These are phyloP conservation scores for Tolypocladium amazonense DNA, from an alignment of 2,329 filamentous ascomycete genomes.

Conservation along the genomic window DNA sequence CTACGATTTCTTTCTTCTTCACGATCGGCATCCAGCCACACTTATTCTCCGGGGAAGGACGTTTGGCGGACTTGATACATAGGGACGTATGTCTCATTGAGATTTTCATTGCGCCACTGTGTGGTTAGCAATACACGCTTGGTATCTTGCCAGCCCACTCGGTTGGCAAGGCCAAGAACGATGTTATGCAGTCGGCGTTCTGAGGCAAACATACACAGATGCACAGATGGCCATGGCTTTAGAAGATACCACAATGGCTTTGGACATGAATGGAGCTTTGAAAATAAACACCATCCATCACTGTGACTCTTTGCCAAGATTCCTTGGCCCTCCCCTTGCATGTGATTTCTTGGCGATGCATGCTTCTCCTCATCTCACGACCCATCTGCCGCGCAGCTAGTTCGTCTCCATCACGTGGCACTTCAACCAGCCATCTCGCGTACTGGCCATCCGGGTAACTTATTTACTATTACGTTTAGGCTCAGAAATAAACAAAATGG, in stretches of 20 bases:
- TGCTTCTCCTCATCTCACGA: not conserved
- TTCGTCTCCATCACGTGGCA: not conserved
- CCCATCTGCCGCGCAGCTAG: not conserved
- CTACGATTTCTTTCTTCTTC: not conserved
- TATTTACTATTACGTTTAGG: not conserved
- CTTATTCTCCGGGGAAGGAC: conserved; percentile 13
- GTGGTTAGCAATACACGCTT: not conserved
- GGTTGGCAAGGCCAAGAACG: not conserved
- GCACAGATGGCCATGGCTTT: not conserved
- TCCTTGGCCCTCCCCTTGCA: not conserved
- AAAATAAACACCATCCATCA: not conserved
- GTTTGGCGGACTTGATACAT: conserved; percentile 14
- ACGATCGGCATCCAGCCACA: not conserved
- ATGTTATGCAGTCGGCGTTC: not conserved
- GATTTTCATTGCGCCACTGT: not conserved
- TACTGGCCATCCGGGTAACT: not conserved
- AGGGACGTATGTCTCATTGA: conserved; percentile 2
- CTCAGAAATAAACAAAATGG: not conserved
- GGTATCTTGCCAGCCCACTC: not conserved
- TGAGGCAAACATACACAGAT: not conserved
- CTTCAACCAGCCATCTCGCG: not conserved
- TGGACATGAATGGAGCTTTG: not conserved
- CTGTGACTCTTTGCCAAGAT: not conserved
- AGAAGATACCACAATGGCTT: not conserved
- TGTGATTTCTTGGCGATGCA: not conserved